These are phyloP conservation scores for Teratosphaeria viscida DNA, from an alignment of 2,329 filamentous ascomycete species.

Conservation along the genomic window DNA sequence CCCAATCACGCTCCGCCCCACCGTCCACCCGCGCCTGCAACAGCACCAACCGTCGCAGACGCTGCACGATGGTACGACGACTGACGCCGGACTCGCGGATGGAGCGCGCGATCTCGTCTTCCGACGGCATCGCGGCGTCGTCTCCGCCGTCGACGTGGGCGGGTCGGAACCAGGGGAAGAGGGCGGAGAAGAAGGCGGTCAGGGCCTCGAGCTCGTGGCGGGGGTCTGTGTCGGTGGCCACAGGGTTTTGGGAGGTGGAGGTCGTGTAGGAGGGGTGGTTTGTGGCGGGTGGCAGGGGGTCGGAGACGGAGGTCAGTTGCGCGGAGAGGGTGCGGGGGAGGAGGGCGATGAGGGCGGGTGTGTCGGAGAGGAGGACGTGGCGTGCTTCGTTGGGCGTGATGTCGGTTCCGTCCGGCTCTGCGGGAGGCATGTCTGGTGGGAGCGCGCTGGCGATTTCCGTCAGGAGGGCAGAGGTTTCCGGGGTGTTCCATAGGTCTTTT, in stretches of 20 bases:
- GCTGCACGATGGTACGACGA: constrained; percentile 14
- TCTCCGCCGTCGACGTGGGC: constrained; percentile 3
- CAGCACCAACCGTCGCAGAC: constrained; percentile 18
- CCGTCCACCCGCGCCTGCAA: constrained; percentile 18
- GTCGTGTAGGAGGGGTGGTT: constrained; percentile 2
- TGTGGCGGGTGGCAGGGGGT: constrained; percentile 62
- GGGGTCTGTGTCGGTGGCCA: constrained; percentile 8
- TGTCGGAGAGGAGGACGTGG: constrained; percentile 69
- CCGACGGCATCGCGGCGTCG: constrained; percentile 1
- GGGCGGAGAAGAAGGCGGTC: constrained; percentile 17
- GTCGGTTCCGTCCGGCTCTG: constrained; percentile 27
- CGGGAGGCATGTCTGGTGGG: constrained; percentile 28
- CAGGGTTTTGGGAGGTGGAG: neutral
- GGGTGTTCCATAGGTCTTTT: constrained; percentile 78
- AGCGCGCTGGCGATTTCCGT: constrained; percentile 55
- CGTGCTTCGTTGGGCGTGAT: constrained; percentile 53
- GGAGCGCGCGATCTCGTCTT: constrained; percentile 18
- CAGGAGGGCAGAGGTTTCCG: constrained; percentile 58
- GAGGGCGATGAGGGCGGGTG: constrained; percentile 57
- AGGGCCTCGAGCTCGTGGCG: constrained; percentile 19
- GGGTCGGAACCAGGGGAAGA: constrained; percentile 21
- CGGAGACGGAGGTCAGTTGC: constrained; percentile 61
- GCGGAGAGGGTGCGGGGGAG: constrained; percentile 57
- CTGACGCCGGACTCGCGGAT: constrained; percentile 18
- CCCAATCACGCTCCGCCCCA: neutral